Evolutionary conservation across 345 rosid genomes (phyloP).

Genomic region (Iberis pinnata): DNA sequence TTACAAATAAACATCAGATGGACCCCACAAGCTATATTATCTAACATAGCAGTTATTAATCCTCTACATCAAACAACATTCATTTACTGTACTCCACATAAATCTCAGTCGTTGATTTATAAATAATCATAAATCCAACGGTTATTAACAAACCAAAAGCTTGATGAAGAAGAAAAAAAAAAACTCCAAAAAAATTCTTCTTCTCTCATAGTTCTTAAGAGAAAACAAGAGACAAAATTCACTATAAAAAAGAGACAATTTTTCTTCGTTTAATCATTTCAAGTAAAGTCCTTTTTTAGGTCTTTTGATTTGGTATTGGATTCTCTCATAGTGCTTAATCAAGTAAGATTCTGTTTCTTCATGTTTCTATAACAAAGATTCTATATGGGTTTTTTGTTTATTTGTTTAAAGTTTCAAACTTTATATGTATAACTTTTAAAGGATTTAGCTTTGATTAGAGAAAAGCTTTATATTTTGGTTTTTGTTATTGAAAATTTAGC

Average conservation of each 20-base stretch:
- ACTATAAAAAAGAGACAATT: not conserved
- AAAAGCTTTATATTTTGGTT: too few species aligned
- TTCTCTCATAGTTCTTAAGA: not conserved
- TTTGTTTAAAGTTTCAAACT: not conserved
- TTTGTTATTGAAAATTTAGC: too few species aligned
- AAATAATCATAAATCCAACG: conserved; percentile 21
- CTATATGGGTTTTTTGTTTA: conserved; percentile 4
- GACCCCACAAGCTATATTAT: conserved; percentile 4
- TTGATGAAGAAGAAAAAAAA: not conserved
- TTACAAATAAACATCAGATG: not conserved
- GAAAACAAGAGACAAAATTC: conserved; percentile 13
- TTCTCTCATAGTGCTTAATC: conserved; percentile 17
- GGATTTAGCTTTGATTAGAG: too few species aligned
- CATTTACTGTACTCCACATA: not conserved
- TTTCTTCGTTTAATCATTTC: conserved; percentile 18
- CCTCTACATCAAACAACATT: conserved; percentile 6
- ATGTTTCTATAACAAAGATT: not conserved
- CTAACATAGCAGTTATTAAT: not conserved
- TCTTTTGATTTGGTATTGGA: conserved; percentile 24
- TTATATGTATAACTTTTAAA: too few species aligned
- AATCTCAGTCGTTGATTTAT: not conserved
- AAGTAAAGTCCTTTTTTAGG: not conserved
- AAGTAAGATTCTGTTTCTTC: conserved; percentile 22
- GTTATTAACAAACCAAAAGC: not conserved
- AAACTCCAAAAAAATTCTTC: not conserved